phyloP scores from a whole-genome alignment of 108 stramenopile genomes.

The Fragilaria radians region DNA sequence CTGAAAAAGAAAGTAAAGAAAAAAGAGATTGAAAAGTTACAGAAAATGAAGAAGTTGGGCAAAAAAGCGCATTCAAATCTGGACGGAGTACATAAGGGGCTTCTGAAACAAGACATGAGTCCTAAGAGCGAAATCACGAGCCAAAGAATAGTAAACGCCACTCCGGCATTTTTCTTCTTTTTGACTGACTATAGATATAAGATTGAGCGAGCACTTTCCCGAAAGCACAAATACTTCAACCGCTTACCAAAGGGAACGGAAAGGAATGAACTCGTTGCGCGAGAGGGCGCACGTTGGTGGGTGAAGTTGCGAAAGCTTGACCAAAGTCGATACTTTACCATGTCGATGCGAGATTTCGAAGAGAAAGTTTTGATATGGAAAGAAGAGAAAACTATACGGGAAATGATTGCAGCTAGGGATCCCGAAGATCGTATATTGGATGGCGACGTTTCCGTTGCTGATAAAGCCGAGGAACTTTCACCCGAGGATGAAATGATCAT shows the following conservation, averaged over 20 bases:
- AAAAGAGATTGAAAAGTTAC: conserved; percentile 15
- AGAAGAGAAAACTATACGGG: conserved; percentile 64
- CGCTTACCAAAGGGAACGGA: conserved; percentile 51
- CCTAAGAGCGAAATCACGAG: too few species aligned
- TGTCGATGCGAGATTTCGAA: conserved; percentile 73
- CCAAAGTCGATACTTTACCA: conserved; percentile 42
- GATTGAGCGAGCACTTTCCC: conserved; percentile 53
- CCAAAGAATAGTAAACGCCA: conserved; percentile 15
- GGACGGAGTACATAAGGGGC: too few species aligned
- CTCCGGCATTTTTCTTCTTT: conserved; percentile 41
- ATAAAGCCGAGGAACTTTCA: conserved; percentile 14
- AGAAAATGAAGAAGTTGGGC: conserved; percentile 4
- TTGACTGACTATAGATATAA: conserved; percentile 54
- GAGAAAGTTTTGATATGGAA: conserved; percentile 71
- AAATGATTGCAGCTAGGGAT: conserved; percentile 40
- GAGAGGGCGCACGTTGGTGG: conserved; percentile 71
- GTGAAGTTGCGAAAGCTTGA: conserved; percentile 37
- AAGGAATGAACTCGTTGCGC: conserved; percentile 71
- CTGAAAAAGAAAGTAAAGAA: conserved; percentile 1
- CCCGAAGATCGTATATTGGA: conserved; percentile 1
- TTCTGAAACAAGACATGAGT: too few species aligned
- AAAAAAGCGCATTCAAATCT: not conserved
- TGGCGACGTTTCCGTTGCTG: not conserved
- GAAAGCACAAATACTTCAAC: conserved; percentile 55
- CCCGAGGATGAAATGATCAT: conserved; percentile 26